These are phyloP conservation scores for Terfezia boudieri DNA, from an alignment of 495 filamentous ascomycete genomes.

Conservation along the genomic window DNA sequence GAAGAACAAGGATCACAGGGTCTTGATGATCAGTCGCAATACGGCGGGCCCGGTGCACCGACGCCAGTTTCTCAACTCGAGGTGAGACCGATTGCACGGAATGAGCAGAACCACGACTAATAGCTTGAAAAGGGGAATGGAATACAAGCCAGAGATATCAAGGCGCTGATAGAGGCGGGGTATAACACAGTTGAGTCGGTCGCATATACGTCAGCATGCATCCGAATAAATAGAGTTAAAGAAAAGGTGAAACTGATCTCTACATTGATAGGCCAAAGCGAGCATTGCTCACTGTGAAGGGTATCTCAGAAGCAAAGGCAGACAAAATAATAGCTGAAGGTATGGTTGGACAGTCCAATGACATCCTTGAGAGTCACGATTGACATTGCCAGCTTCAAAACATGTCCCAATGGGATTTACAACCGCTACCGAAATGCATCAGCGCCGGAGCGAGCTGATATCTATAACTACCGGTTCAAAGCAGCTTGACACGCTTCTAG, in stretches of 20 bases:
- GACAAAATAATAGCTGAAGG: constrained; percentile 83
- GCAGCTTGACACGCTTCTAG: constrained; percentile 81
- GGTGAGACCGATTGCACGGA: constrained; percentile 26
- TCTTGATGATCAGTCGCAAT: constrained; percentile 29
- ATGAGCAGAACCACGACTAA: neutral
- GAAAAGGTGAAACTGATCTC: neutral
- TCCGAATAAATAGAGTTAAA: neutral
- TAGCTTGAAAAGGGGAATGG: constrained; percentile 47
- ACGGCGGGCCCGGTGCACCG: constrained; percentile 70
- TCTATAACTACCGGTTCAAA: constrained; percentile 96
- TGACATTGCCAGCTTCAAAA: constrained; percentile 46
- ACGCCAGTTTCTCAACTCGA: constrained; percentile 80
- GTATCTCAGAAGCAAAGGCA: constrained; percentile 91
- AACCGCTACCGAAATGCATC: constrained; percentile 98
- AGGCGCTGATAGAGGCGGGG: constrained; percentile 73
- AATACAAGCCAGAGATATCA: constrained; percentile 81
- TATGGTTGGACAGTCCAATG: constrained; percentile 18
- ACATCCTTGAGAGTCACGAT: constrained; percentile 1
- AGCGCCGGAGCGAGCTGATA: constrained; percentile 81
- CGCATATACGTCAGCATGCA: constrained; percentile 50
- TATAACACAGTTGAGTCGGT: constrained; percentile 88
- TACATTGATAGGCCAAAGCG: constrained; percentile 40
- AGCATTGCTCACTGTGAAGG: constrained; percentile 79
- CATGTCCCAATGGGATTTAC: constrained; percentile 97
- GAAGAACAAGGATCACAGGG: neutral